phyloP scores from a whole-genome alignment of 176 grass and related monocot species.

The Hyparrhenia diplandra region DNA sequence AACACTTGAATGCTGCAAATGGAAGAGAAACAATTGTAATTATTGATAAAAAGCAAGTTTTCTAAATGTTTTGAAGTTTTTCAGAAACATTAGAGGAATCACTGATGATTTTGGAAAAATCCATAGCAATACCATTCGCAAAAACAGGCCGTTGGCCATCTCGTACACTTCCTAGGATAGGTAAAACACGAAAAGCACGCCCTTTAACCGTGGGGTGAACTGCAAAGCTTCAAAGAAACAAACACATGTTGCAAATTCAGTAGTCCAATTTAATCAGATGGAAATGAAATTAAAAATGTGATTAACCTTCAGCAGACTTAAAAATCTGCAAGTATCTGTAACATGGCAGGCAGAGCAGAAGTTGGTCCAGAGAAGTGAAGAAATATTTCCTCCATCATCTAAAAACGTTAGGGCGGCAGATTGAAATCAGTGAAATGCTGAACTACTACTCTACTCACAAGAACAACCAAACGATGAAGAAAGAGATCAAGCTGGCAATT shows the following conservation, averaged over 20 bases:
- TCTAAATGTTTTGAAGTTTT: constrained; percentile 6
- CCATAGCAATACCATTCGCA: constrained; percentile 75
- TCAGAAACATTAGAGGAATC: constrained; percentile 4
- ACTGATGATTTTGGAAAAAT: constrained; percentile 24
- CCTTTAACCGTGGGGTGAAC: constrained; percentile 90
- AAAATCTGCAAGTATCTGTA: constrained; percentile 97
- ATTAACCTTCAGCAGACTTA: constrained; percentile 78
- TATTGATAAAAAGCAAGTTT: constrained; percentile 7
- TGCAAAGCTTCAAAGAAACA: constrained; percentile 78
- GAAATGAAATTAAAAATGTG: constrained; percentile 28
- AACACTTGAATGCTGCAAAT: constrained; percentile 90
- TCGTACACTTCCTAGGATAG: constrained; percentile 88
- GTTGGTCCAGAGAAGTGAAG: constrained; percentile 89
- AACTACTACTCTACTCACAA: background rate
- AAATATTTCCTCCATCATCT: constrained; percentile 98
- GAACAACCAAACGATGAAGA: background rate
- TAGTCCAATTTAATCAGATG: constrained; percentile 28
- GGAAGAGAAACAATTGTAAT: constrained; percentile 5
- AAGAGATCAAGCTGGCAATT: background rate
- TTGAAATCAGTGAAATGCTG: background rate
- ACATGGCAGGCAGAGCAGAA: constrained; percentile 86
- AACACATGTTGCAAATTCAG: constrained; percentile 53
- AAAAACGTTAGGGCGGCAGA: constrained; percentile 15
- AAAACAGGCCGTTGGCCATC: constrained; percentile 82
- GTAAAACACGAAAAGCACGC: constrained; percentile 93